A percentile compares a stretch with the other conserved stretches of the same genome.
Conservation (phyloP, 106 monocot genomes). For the Dioscorea alata region DNA sequence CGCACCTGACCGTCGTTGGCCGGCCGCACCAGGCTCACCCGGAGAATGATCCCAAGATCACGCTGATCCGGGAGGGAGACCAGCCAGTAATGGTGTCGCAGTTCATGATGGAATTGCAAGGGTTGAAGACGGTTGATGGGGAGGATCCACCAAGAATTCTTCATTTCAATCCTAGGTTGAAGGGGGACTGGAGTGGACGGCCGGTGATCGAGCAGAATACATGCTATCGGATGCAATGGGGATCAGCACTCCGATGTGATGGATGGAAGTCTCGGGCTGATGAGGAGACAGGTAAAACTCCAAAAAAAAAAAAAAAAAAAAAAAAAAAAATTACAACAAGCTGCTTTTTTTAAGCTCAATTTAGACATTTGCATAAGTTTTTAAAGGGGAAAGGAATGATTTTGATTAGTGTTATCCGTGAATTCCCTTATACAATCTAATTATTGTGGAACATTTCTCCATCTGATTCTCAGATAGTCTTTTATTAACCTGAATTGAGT, state of each 20-base stretch:
- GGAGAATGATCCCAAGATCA: conserved; percentile 38
- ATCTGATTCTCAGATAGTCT: neutral
- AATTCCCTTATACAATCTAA: too few relatives aligned
- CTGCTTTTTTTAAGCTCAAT: too few relatives aligned
- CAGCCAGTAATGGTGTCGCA: conserved; percentile 45
- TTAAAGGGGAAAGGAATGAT: too few relatives aligned
- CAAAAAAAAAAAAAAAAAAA: too few relatives aligned
- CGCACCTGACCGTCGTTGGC: conserved; percentile 50
- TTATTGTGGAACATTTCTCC: too few relatives aligned
- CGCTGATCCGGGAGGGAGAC: conserved; percentile 18
- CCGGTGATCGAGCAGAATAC: conserved; percentile 63
- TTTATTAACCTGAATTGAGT: neutral
- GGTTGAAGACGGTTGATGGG: conserved; percentile 51
- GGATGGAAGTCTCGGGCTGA: conserved; percentile 43
- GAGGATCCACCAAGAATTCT: conserved; percentile 57
- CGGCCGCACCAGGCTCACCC: conserved; percentile 25
- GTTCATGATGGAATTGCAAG: conserved; percentile 67
- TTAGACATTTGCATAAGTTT: too few relatives aligned
- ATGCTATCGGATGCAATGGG: conserved; percentile 69
- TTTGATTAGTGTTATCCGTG: too few relatives aligned
- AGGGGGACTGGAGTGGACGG: conserved; percentile 61
- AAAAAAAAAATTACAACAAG: too few relatives aligned
- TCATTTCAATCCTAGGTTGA: conserved; percentile 57
- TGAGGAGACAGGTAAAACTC: conserved; percentile 45
- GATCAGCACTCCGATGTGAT: conserved; percentile 34